Percentiles rank a stretch among this genome's conserved stretches.
Conservation (phyloP, 768 basidiomycete genomes). For the Trametes sanguinea region DNA sequence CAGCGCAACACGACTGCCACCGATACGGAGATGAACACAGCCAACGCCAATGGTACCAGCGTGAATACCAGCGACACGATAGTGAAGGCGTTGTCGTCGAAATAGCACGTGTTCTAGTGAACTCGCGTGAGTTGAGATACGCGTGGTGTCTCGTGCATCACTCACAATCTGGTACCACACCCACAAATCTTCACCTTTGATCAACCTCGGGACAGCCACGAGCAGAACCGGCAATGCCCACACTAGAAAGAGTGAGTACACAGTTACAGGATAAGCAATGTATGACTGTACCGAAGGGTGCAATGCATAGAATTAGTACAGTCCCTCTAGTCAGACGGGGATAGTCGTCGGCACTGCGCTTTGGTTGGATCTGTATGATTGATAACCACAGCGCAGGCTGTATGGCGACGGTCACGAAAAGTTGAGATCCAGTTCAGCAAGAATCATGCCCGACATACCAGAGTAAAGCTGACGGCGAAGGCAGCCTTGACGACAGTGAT, state of each 20-base stretch:
- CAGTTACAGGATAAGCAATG: neutral
- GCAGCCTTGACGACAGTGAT: constrained; percentile 27
- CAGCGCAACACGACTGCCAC: constrained; percentile 19
- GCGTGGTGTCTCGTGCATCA: neutral
- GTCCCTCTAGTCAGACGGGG: constrained; percentile 20
- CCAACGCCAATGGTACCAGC: constrained; percentile 19
- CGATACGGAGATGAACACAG: constrained; percentile 15
- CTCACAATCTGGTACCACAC: constrained; percentile 12
- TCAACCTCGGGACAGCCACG: constrained; percentile 13
- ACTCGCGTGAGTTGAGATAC: neutral
- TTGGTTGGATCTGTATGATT: constrained; percentile 10
- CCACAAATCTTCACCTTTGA: neutral
- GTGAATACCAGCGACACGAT: constrained; percentile 23
- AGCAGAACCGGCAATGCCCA: constrained; percentile 28
- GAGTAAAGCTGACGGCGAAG: constrained; percentile 28
- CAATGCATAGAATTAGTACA: constrained; percentile 16
- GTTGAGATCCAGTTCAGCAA: too few species aligned
- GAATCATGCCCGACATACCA: constrained; percentile 8
- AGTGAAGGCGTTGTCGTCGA: constrained; percentile 18
- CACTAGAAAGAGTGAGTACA: constrained; percentile 1
- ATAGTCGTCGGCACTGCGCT: constrained; percentile 15
- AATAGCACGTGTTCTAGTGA: constrained; percentile 23
- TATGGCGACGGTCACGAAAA: too few species aligned
- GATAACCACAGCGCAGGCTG: constrained; percentile 26
- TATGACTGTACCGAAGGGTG: constrained; percentile 20